These are phyloP conservation scores for Sporothrix globosa DNA, from an alignment of 2,329 filamentous ascomycete species.

Conservation along the genomic window DNA sequence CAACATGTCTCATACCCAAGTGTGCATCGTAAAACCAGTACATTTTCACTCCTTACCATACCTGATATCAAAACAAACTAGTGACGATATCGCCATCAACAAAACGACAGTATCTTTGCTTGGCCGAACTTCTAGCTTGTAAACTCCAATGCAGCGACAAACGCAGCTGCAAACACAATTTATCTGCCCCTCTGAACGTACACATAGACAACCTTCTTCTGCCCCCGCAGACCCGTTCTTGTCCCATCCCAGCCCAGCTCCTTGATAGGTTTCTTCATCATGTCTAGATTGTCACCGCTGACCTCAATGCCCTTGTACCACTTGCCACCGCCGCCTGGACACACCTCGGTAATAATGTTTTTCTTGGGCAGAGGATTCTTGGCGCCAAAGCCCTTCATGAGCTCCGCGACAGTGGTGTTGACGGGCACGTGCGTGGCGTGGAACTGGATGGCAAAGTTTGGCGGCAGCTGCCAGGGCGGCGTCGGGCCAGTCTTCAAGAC, in stretches of 20 bases:
- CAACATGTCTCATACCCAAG: background rate
- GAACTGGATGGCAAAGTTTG: conserved; percentile 50
- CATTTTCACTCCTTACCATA: background rate
- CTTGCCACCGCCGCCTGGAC: conserved; percentile 57
- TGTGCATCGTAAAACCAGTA: background rate
- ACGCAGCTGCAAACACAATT: too few relatives aligned
- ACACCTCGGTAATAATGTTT: conserved; percentile 62
- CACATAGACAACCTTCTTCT: conserved; percentile 61
- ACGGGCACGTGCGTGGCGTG: conserved; percentile 57
- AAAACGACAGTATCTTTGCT: background rate
- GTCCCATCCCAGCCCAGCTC: conserved; percentile 63
- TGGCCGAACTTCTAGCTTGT: too few relatives aligned
- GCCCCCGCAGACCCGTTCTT: conserved; percentile 52
- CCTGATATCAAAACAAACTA: background rate
- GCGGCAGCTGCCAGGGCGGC: conserved; percentile 58
- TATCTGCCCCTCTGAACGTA: conserved; percentile 60
- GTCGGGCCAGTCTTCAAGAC: conserved; percentile 54
- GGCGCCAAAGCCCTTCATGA: conserved; percentile 63
- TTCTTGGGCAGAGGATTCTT: conserved; percentile 54
- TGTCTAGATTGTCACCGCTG: conserved; percentile 53
- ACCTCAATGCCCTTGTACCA: conserved; percentile 63
- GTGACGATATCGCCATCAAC: background rate
- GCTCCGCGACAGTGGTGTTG: conserved; percentile 56
- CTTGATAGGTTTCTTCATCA: conserved; percentile 54
- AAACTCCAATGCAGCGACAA: background rate